phyloP scores from a whole-genome alignment of 1,139 yeast species.

The Nakaseomyces uthaithaninus region DNA sequence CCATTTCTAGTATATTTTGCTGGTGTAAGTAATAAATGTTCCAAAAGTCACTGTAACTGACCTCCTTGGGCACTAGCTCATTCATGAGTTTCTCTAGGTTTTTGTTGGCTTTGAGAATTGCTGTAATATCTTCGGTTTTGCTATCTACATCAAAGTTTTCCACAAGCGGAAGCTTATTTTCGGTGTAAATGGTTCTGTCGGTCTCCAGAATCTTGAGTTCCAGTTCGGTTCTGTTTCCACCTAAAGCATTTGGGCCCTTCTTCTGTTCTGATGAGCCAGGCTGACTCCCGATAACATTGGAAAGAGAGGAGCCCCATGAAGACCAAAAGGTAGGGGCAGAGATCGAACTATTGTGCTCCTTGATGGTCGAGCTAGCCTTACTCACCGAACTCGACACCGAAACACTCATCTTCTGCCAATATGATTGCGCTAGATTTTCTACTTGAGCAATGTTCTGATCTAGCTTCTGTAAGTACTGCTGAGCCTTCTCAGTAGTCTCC shows the following conservation, averaged over 20 bases:
- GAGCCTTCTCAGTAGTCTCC: slow-evolving; percentile 25
- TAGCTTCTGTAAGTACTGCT: slow-evolving; percentile 21
- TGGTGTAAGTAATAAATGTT: slow-evolving; percentile 55
- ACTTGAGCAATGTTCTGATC: slow-evolving; percentile 27
- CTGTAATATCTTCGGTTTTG: slow-evolving; percentile 47
- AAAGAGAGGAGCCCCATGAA: slow-evolving; percentile 1
- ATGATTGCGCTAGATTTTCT: slow-evolving; percentile 25
- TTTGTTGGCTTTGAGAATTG: slow-evolving; percentile 42
- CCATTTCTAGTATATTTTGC: slow-evolving; percentile 50
- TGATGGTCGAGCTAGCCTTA: slow-evolving; percentile 12
- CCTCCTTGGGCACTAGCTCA: slow-evolving; percentile 55
- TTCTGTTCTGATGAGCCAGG: slow-evolving; percentile 13
- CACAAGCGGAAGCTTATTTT: slow-evolving; percentile 32
- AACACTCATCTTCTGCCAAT: slow-evolving; percentile 27
- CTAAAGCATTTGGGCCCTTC: slow-evolving; percentile 27
- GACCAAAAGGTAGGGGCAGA: slow-evolving; percentile 3
- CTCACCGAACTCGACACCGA: slow-evolving; percentile 22
- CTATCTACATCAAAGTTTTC: slow-evolving; percentile 39
- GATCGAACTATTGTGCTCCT: slow-evolving; percentile 3
- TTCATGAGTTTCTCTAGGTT: slow-evolving; percentile 54
- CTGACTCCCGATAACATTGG: slow-evolving; percentile 3
- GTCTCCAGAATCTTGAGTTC: slow-evolving; percentile 46
- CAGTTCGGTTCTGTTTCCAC: slow-evolving; percentile 50
- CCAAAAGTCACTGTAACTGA: slow-evolving; percentile 67
- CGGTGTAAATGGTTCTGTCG: slow-evolving; percentile 39